These are phyloP conservation scores for Elaphomyces granulatus DNA, from an alignment of 495 filamentous ascomycete genomes.

Conservation along the genomic window DNA sequence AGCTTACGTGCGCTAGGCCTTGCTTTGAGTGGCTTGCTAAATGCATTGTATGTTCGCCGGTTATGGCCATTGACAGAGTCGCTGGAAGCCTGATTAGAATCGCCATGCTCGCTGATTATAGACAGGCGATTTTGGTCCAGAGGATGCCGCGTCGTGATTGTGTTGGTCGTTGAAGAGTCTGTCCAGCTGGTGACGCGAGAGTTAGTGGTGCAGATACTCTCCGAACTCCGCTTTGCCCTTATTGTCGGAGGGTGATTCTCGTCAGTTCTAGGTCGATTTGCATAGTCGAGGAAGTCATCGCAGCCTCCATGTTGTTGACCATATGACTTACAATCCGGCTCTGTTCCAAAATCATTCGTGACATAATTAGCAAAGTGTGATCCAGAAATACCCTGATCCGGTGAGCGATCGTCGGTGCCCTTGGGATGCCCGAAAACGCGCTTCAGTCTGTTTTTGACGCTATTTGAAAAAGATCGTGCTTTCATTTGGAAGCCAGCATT, in stretches of 20 bases:
- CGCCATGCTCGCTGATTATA: conserved; percentile 50
- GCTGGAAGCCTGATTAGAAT: conserved; percentile 25
- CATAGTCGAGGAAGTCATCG: conserved; percentile 8
- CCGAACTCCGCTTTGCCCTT: conserved; percentile 26
- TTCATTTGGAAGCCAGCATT: conserved; percentile 30
- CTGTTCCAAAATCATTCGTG: neutral
- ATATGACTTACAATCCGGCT: conserved; percentile 8
- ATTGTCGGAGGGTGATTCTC: conserved; percentile 13
- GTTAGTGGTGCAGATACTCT: conserved; percentile 36
- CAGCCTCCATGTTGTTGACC: neutral
- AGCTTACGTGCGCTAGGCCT: conserved; percentile 9
- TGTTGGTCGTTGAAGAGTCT: conserved; percentile 43
- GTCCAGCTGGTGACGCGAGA: conserved; percentile 70
- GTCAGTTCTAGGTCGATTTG: neutral
- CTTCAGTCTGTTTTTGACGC: conserved; percentile 46
- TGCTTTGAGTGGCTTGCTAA: conserved; percentile 4
- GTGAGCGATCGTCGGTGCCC: conserved; percentile 23
- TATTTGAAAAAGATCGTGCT: conserved; percentile 45
- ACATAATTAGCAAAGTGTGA: conserved; percentile 1
- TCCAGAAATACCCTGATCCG: conserved; percentile 34
- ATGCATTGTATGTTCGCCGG: neutral
- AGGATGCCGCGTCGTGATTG: conserved; percentile 21
- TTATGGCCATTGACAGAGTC: conserved; percentile 2
- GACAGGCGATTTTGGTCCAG: conserved; percentile 44
- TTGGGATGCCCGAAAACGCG: conserved; percentile 41